These are phyloP conservation scores for Metschnikowia picachoensis DNA, from an alignment of 805 yeast genomes.

Conservation along the genomic window DNA sequence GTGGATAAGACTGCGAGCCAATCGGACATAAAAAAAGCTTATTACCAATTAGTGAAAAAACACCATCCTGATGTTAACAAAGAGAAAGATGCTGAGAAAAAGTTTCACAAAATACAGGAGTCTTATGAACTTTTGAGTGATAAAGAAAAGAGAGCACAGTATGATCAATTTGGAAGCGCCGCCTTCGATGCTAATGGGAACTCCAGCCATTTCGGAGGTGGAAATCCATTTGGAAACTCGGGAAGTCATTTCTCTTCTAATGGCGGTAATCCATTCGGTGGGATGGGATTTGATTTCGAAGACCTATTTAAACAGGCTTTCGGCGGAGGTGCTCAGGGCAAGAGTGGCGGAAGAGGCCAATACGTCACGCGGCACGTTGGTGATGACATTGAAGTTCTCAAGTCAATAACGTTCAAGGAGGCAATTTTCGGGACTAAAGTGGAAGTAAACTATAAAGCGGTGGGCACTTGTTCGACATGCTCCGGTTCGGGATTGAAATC, in stretches of 20 bases:
- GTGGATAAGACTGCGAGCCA: conserved; percentile 66
- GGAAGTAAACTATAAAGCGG: conserved; percentile 64
- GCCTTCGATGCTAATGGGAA: conserved; percentile 67
- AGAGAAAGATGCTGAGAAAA: conserved; percentile 80
- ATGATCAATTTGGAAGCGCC: conserved; percentile 86
- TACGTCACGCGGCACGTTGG: conserved; percentile 81
- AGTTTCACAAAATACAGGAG: conserved; percentile 89
- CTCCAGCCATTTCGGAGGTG: conserved; percentile 43
- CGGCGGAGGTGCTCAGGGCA: conserved; percentile 32
- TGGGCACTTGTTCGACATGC: conserved; percentile 77
- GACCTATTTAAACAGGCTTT: conserved; percentile 48
- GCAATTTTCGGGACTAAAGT: conserved; percentile 76
- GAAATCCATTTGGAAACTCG: conserved; percentile 36
- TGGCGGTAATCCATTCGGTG: conserved; percentile 52
- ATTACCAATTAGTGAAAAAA: conserved; percentile 88
- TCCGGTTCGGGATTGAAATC: conserved; percentile 79
- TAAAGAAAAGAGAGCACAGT: conserved; percentile 79
- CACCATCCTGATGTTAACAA: conserved; percentile 97
- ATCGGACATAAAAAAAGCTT: conserved; percentile 91
- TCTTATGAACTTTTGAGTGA: conserved; percentile 91
- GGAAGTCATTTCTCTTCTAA: conserved; percentile 39
- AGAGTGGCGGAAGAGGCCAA: conserved; percentile 34
- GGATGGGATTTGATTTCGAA: conserved; percentile 46
- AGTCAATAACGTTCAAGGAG: conserved; percentile 76
- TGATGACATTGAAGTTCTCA: conserved; percentile 77